Conservation (phyloP, 495 filamentous ascomycete genomes). For the Chaetomium tenue region DNA sequence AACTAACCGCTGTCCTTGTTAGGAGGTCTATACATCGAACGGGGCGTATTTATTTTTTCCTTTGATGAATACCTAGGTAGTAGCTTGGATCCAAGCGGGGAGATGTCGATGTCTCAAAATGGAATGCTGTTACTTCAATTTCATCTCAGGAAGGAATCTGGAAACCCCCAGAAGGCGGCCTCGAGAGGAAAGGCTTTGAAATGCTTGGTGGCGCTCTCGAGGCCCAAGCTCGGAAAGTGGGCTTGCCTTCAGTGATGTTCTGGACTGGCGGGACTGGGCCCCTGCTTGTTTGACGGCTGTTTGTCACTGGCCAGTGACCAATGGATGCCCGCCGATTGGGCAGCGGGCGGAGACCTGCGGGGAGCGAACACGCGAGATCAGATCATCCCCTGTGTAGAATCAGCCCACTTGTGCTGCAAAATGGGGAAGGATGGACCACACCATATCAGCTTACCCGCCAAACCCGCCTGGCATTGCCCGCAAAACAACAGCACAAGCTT, state of each 20-base stretch:
- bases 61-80: too few relatives aligned
- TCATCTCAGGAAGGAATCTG: too few relatives aligned
- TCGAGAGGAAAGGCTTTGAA: neutral
- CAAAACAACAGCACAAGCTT: neutral
- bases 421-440: slow-evolving; percentile 15
- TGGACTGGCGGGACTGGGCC: slow-evolving; percentile 26
- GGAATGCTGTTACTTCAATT: too few relatives aligned
- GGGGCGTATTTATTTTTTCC: too few relatives aligned
- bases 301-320: slow-evolving; percentile 19
- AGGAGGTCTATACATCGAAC: too few relatives aligned
- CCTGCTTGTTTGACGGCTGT: slow-evolving; percentile 25
- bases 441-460: too few relatives aligned
- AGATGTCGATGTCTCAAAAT: too few relatives aligned
- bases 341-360: slow-evolving; percentile 13
- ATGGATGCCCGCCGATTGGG: slow-evolving; percentile 17
- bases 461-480: neutral
- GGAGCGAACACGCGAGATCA: slow-evolving; percentile 27
- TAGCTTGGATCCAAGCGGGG: too few relatives aligned
- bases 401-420: slow-evolving; percentile 32
- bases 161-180: neutral
- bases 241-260: slow-evolving; percentile 30
- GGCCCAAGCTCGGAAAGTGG: slow-evolving; percentile 16
- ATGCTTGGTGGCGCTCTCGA: slow-evolving; percentile 27
- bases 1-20: too few relatives aligned
- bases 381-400: slow-evolving; percentile 34